phyloP scores from a whole-genome alignment of 2,329 filamentous ascomycete species.

The Cercospora sojina region DNA sequence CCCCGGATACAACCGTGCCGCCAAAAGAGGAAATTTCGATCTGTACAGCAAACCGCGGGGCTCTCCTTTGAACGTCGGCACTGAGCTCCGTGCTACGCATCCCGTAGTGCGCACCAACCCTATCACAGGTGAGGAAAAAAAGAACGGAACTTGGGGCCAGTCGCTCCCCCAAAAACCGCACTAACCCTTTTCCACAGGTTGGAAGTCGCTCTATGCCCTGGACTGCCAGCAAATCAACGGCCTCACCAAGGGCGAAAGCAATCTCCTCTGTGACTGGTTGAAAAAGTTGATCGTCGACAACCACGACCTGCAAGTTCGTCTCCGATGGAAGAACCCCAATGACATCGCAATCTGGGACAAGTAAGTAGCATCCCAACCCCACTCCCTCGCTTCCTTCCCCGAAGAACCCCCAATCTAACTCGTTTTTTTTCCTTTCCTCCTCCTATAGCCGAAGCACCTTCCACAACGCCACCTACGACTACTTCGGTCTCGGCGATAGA shows the following conservation, averaged over 20 bases:
- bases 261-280: slow-evolving; percentile 27
- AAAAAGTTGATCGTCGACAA: slow-evolving; percentile 45
- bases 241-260: slow-evolving; percentile 38
- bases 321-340: slow-evolving; percentile 50
- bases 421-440: not conserved
- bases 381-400: not conserved
- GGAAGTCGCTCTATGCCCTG: slow-evolving; percentile 61
- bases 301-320: slow-evolving; percentile 52
- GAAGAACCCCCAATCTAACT: not conserved
- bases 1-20: slow-evolving; percentile 35
- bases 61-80: slow-evolving; percentile 26
- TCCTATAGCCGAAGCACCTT: slow-evolving; percentile 45
- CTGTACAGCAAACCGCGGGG: slow-evolving; percentile 25
- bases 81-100: slow-evolving; percentile 35
- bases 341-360: slow-evolving; percentile 60
- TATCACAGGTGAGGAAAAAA: slow-evolving; percentile 44
- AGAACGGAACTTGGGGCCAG: not conserved
- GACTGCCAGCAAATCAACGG: slow-evolving; percentile 57
- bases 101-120: slow-evolving; percentile 60
- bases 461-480: slow-evolving; percentile 64
- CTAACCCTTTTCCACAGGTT: slow-evolving; percentile 40
- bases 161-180: not conserved
- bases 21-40: slow-evolving; percentile 15
- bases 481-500: slow-evolving; percentile 53
- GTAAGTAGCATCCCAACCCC: slow-evolving; percentile 35